Evolutionary conservation across 2,329 filamentous ascomycete genomes (phyloP).

Genomic region (Boeremia lycopersici): DNA sequence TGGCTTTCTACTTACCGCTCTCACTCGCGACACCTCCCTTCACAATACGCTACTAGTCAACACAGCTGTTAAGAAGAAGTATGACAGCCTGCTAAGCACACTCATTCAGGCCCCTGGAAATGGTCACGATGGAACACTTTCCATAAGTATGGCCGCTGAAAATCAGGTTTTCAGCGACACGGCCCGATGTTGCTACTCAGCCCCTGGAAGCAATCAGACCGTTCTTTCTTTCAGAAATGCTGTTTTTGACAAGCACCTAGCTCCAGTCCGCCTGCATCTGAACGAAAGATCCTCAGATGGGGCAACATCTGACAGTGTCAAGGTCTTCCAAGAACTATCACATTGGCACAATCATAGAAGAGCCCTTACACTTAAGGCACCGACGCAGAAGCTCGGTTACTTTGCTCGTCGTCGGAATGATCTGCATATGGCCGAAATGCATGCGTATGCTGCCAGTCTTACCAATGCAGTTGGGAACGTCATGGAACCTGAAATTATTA

Average conservation of each 20-base stretch:
- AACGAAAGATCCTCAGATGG: slow-evolving; percentile 32
- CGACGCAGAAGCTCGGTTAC: slow-evolving; percentile 42
- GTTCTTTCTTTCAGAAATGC: slow-evolving; percentile 55
- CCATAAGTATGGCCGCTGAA: too few species aligned
- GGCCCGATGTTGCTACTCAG: too few species aligned
- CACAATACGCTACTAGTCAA: too few species aligned
- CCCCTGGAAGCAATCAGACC: too few species aligned
- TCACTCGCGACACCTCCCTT: too few species aligned
- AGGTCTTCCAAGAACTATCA: slow-evolving; percentile 55
- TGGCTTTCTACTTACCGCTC: too few species aligned
- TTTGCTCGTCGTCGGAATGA: slow-evolving; percentile 67
- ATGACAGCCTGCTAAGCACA: too few species aligned
- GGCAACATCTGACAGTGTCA: slow-evolving; percentile 45
- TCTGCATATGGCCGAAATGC: slow-evolving; percentile 70
- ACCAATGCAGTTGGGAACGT: slow-evolving; percentile 67
- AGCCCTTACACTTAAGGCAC: too few species aligned
- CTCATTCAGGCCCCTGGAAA: too few species aligned
- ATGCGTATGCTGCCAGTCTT: slow-evolving; percentile 71
- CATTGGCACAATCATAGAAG: slow-evolving; percentile 66
- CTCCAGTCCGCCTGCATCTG: slow-evolving; percentile 50
- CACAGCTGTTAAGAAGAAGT: too few species aligned
- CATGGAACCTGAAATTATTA: slow-evolving; percentile 68
- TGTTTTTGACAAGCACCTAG: slow-evolving; percentile 57
- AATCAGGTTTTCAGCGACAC: too few species aligned
- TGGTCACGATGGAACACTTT: too few species aligned